These are phyloP conservation scores for Saturnispora hagleri DNA, from an alignment of 805 yeast genomes.

Conservation along the genomic window DNA sequence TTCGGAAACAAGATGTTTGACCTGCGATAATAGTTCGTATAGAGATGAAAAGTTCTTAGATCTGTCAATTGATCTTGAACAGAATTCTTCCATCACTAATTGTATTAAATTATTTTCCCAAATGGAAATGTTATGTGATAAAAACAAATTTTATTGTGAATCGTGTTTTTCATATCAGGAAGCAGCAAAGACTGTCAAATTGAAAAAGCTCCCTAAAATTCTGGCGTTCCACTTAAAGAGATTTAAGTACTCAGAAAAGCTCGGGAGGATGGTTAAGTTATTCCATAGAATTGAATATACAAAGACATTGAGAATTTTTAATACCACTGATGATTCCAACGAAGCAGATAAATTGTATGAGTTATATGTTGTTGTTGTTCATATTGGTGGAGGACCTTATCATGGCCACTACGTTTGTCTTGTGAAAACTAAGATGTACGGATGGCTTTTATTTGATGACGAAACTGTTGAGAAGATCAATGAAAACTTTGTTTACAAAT, in stretches of 20 bases:
- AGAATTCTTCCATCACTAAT: conserved; percentile 63
- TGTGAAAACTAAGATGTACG: conserved; percentile 64
- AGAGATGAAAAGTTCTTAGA: conserved; percentile 85
- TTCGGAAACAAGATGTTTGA: conserved; percentile 80
- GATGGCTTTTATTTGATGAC: conserved; percentile 93
- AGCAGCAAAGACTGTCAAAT: conserved; percentile 81
- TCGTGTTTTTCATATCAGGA: conserved; percentile 85
- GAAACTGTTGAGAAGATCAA: conserved; percentile 87
- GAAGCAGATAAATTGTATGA: conserved; percentile 60
- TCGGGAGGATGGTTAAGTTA: conserved; percentile 74
- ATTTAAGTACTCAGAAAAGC: conserved; percentile 81
- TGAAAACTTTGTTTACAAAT: conserved; percentile 71
- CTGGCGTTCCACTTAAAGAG: conserved; percentile 82
- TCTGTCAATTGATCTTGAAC: conserved; percentile 74
- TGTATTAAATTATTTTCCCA: conserved; percentile 77
- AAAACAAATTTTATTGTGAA: conserved; percentile 90
- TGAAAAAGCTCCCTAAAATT: conserved; percentile 67
- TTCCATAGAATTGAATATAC: conserved; percentile 84
- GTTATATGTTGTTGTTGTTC: conserved; percentile 79
- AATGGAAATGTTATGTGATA: conserved; percentile 74
- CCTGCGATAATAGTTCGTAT: conserved; percentile 75
- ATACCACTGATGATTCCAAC: conserved; percentile 49
- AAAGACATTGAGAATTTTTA: conserved; percentile 54
- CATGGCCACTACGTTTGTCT: conserved; percentile 93
- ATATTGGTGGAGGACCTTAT: conserved; percentile 95